Conservation (phyloP, 2,329 filamentous ascomycete species). For the Cladosporium austrohemisphaericum region DNA sequence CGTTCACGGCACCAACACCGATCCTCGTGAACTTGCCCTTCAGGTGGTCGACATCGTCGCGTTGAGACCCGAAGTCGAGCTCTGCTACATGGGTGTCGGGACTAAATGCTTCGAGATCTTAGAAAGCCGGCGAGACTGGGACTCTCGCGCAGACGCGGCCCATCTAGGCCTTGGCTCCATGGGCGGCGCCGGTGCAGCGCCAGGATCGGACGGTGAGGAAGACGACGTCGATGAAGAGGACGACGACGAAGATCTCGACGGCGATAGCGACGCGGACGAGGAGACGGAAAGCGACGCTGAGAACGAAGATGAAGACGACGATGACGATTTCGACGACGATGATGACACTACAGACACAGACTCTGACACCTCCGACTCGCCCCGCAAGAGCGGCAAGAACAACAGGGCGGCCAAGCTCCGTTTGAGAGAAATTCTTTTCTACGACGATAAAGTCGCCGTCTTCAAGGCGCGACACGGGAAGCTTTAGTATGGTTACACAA, state of each 20-base stretch:
- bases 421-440: conserved; percentile 75
- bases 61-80: conserved; percentile 68
- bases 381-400: conserved; percentile 15
- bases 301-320: conserved; percentile 34
- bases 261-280: conserved; percentile 43
- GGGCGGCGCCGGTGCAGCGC: conserved; percentile 24
- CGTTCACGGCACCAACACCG: conserved; percentile 51
- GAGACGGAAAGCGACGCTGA: conserved; percentile 43
- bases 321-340: conserved; percentile 38
- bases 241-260: conserved; percentile 46
- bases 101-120: conserved; percentile 78
- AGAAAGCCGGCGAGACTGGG: conserved; percentile 51
- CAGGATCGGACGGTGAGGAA: conserved; percentile 29
- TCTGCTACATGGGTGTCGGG: conserved; percentile 74
- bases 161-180: not conserved
- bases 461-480: conserved; percentile 69
- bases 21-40: conserved; percentile 67
- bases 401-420: conserved; percentile 47
- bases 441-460: conserved; percentile 77
- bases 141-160: conserved; percentile 29
- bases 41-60: conserved; percentile 76
- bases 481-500: conserved; percentile 26
- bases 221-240: conserved; percentile 44
- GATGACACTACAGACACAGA: conserved; percentile 16
- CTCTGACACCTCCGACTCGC: conserved; percentile 1